Evolutionary conservation across 2,329 filamentous ascomycete species (phyloP).

Genomic region (Sporothrix humicola): DNA sequence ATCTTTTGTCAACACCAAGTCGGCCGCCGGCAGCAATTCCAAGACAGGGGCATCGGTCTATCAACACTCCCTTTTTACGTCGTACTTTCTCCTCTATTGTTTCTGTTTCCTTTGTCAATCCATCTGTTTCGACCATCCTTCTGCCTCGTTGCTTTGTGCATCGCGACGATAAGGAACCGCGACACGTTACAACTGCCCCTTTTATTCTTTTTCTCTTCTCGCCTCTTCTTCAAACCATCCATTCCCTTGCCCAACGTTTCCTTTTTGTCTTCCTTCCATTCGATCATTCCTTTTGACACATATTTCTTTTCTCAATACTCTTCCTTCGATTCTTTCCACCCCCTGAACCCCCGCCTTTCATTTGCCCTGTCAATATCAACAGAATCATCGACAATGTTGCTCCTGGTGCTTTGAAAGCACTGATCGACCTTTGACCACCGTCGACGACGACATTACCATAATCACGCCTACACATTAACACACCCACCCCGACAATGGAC

Average conservation of each 20-base stretch:
- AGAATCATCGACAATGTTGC: slow-evolving; percentile 26
- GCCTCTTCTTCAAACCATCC: neutral
- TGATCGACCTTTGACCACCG: neutral
- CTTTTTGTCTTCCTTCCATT: neutral
- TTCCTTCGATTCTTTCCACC: neutral
- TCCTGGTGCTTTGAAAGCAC: slow-evolving; percentile 10
- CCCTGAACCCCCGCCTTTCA: neutral
- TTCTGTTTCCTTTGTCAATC: neutral
- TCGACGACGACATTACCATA: neutral
- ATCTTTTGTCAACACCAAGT: slow-evolving; percentile 7
- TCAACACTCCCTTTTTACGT: neutral
- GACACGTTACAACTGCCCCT: neutral
- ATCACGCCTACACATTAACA: neutral
- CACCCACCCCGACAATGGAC: neutral
- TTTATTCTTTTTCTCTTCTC: slow-evolving; percentile 17
- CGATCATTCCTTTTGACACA: no score
- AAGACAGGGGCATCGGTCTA: slow-evolving; percentile 13
- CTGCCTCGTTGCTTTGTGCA: neutral
- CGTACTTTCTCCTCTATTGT: neutral
- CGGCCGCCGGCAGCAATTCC: neutral
- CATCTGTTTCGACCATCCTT: neutral
- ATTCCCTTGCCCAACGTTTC: no score
- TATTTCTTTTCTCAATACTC: neutral
- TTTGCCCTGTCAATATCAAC: neutral
- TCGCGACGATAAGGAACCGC: neutral